Conservation (phyloP, 257 asterid species). For the Solanum clarkiae region DNA sequence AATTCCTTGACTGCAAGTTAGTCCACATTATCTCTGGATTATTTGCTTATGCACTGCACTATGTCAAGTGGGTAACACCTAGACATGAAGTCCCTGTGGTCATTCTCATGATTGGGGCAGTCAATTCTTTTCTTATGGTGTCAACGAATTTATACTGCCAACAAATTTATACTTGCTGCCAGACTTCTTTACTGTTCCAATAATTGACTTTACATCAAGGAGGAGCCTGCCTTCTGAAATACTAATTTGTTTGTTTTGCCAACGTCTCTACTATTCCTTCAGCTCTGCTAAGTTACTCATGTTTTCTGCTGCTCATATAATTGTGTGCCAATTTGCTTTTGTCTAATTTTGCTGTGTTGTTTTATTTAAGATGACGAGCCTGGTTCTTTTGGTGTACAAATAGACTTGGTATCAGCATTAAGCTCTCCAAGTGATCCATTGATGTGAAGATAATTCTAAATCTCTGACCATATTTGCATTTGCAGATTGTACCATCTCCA, state of each 20-base stretch:
- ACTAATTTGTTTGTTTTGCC: neutral
- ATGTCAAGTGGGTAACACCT: neutral
- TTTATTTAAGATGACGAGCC: neutral
- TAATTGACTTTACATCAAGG: neutral
- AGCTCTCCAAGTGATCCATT: neutral
- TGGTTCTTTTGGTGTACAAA: neutral
- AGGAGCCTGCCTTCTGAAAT: neutral
- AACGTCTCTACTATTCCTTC: neutral
- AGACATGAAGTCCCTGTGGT: neutral
- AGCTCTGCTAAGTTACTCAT: neutral
- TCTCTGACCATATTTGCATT: conserved; percentile 4
- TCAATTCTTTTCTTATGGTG: neutral
- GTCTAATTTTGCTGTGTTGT: neutral
- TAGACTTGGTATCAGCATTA: neutral
- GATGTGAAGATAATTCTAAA: neutral
- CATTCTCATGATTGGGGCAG: neutral
- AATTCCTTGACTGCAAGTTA: neutral
- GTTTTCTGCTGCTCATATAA: neutral
- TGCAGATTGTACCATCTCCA: conserved; percentile 36
- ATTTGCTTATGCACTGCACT: neutral
- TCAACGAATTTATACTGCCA: neutral
- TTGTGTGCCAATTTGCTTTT: neutral
- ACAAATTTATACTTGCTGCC: neutral
- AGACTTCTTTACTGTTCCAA: neutral
- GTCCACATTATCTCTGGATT: neutral